Evolutionary conservation across 2,329 filamentous ascomycete genomes (phyloP).

Genomic region (Stachybotrys echinatus): DNA sequence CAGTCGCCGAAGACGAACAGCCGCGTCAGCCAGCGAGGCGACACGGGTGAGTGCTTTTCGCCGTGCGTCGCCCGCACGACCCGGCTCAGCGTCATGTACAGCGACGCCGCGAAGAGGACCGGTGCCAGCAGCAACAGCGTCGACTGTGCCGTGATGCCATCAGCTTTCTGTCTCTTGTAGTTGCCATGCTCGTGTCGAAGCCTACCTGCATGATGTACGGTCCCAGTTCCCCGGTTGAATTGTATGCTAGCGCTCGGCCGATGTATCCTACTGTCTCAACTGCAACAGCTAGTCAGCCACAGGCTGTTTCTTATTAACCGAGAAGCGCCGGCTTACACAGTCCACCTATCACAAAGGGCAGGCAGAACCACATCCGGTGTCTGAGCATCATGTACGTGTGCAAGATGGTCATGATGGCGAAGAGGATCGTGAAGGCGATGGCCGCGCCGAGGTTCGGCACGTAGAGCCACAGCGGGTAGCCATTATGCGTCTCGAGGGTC

Average conservation of each 20-base stretch:
- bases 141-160: slow-evolving; percentile 11
- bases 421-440: slow-evolving; percentile 38
- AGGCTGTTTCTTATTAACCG: no score
- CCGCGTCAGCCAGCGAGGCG: slow-evolving; percentile 17
- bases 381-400: slow-evolving; percentile 37
- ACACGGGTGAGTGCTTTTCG: slow-evolving; percentile 13
- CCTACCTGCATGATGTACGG: slow-evolving; percentile 29
- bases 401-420: slow-evolving; percentile 29
- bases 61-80: slow-evolving; percentile 24
- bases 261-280: slow-evolving; percentile 33
- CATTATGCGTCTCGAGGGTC: slow-evolving; percentile 14
- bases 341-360: slow-evolving; percentile 38
- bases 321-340: slow-evolving; percentile 33
- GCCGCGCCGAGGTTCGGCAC: slow-evolving; percentile 38
- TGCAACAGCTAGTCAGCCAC: background rate
- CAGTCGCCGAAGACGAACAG: slow-evolving; percentile 26
- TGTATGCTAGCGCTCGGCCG: slow-evolving; percentile 25
- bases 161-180: background rate
- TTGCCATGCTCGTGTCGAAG: background rate
- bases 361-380: slow-evolving; percentile 43
- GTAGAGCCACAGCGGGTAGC: slow-evolving; percentile 19
- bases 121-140: slow-evolving; percentile 35
- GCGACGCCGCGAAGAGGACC: slow-evolving; percentile 37
- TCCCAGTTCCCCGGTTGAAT: slow-evolving; percentile 25
- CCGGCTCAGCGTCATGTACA: slow-evolving; percentile 39